Evolutionary conservation across 192 early-diverging fungal genomes (phyloP).

Genomic region (Podila minutissima): DNA sequence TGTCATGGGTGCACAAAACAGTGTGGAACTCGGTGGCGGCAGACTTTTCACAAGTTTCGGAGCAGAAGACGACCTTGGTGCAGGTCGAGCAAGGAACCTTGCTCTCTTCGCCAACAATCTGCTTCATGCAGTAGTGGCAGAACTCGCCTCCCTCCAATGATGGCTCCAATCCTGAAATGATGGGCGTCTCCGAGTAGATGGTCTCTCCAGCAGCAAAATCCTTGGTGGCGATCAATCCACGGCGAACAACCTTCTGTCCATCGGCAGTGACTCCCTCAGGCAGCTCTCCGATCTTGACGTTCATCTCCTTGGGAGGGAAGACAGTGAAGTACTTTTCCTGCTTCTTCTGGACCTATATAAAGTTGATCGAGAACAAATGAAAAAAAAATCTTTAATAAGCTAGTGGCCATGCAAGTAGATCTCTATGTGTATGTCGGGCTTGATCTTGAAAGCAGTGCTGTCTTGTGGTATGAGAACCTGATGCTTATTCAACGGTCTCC

Average conservation of each 20-base stretch:
- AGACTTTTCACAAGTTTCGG: conserved; percentile 66
- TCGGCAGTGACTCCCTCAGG: conserved; percentile 57
- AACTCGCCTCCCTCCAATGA: conserved; percentile 68
- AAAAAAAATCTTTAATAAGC: not conserved
- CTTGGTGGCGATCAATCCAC: conserved; percentile 76
- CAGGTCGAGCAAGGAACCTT: conserved; percentile 68
- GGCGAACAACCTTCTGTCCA: conserved; percentile 69
- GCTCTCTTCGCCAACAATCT: conserved; percentile 47
- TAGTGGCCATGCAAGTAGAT: not conserved
- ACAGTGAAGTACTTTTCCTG: conserved; percentile 83
- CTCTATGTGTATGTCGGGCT: conserved; percentile 1
- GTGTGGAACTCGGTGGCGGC: conserved; percentile 76
- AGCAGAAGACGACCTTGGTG: conserved; percentile 75
- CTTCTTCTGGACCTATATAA: conserved; percentile 65
- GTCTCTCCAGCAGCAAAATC: conserved; percentile 80
- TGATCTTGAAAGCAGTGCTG: conserved; percentile 3
- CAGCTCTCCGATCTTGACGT: conserved; percentile 79
- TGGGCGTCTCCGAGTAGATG: conserved; percentile 78
- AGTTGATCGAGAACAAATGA: not conserved
- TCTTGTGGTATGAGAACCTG: not conserved
- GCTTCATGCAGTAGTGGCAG: conserved; percentile 81
- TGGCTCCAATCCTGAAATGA: conserved; percentile 80
- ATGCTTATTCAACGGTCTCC: conserved; percentile 1
- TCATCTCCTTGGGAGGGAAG: conserved; percentile 81
- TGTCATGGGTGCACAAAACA: conserved; percentile 51